Evolutionary conservation across 257 asterid species (phyloP).

Genomic region (Osmanthus fragrans): DNA sequence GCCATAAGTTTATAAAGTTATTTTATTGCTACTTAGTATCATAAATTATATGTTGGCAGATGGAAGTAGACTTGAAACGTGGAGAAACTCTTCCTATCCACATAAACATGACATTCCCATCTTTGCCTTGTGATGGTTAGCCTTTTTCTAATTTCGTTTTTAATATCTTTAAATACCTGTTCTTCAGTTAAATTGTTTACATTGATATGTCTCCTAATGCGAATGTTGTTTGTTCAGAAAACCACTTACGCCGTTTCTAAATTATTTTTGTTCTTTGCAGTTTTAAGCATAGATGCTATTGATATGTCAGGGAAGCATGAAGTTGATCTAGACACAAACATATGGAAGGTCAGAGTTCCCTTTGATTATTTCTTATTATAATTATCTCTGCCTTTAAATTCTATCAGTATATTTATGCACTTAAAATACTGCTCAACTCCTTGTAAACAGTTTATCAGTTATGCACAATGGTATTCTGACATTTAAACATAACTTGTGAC

Average conservation of each 20-base stretch:
- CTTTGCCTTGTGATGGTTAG: constrained; percentile 98
- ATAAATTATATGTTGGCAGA: constrained; percentile 48
- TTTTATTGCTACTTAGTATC: neutral
- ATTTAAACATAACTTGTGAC: neutral
- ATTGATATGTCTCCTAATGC: neutral
- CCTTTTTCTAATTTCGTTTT: constrained; percentile 19
- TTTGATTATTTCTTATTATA: constrained; percentile 9
- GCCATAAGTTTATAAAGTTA: neutral
- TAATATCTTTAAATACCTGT: constrained; percentile 21
- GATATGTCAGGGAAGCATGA: constrained; percentile 99
- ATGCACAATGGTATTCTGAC: neutral
- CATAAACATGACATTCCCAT: constrained; percentile 93
- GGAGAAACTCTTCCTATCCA: constrained; percentile 98
- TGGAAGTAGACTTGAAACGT: constrained; percentile 91
- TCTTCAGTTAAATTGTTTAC: neutral
- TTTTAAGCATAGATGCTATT: constrained; percentile 91
- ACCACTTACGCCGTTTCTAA: constrained; percentile 14
- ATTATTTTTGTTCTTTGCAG: constrained; percentile 42
- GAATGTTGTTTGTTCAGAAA: neutral
- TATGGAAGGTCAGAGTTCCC: constrained; percentile 78
- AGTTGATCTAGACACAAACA: constrained; percentile 98
- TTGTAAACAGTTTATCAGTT: neutral
- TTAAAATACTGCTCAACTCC: neutral
- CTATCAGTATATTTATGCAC: neutral
- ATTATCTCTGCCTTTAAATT: neutral